phyloP scores from a whole-genome alignment of 257 asterid genomes.

The Anisodus acutangulus region DNA sequence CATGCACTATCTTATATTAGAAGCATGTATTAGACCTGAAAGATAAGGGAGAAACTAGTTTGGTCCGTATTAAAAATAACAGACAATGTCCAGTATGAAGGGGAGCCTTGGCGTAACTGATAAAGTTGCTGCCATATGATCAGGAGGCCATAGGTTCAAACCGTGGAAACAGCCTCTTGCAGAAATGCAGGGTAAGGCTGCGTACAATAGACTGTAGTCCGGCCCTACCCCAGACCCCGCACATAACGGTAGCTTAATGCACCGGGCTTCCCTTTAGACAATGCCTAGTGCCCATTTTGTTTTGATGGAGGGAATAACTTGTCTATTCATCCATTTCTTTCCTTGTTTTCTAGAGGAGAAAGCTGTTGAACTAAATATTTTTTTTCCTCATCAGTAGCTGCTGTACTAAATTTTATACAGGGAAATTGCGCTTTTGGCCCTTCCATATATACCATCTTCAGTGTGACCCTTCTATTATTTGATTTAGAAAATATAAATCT shows the following conservation, averaged over 20 bases:
- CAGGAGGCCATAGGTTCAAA: too few species aligned
- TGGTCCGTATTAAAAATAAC: neutral
- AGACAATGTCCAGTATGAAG: slow-evolving; percentile 63
- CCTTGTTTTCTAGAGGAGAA: slow-evolving; percentile 14
- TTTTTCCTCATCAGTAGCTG: slow-evolving; percentile 2
- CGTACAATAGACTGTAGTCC: too few species aligned
- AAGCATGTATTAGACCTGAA: slow-evolving; percentile 18
- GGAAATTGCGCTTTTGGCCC: neutral
- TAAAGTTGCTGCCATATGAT: too few species aligned
- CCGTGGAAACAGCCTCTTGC: too few species aligned
- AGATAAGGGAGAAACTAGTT: neutral
- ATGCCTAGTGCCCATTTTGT: neutral
- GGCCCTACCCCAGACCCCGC: too few species aligned
- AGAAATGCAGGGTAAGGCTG: too few species aligned
- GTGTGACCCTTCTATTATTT: slow-evolving; percentile 14
- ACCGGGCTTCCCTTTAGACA: too few species aligned
- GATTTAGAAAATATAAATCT: neutral
- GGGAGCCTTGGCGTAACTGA: too few species aligned
- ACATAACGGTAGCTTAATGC: too few species aligned
- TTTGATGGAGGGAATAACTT: neutral
- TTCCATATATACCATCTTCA: neutral
- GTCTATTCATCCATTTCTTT: neutral
- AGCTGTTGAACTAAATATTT: neutral
- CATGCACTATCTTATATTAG: neutral
- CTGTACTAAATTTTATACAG: slow-evolving; percentile 4